Conservation (phyloP, 805 yeast genomes). For the Hanseniaspora taiwanica region DNA sequence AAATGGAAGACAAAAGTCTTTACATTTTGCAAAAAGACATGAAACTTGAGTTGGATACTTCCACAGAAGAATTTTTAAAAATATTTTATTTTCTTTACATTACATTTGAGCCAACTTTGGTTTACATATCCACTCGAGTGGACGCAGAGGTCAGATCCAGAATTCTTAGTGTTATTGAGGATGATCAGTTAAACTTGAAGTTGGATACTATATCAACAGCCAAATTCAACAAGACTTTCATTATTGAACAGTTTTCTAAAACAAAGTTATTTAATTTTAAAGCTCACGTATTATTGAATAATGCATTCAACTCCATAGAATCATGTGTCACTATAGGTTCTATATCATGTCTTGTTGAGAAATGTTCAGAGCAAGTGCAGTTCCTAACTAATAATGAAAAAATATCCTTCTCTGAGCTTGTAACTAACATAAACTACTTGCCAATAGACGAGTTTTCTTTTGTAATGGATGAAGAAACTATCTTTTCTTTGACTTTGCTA, state of each 20-base stretch:
- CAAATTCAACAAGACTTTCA: background rate
- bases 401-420: background rate
- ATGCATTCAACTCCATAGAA: background rate
- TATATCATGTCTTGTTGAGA: background rate
- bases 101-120: background rate
- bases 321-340: background rate
- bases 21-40: constrained; percentile 1
- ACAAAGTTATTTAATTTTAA: background rate
- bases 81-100: background rate
- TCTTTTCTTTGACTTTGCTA: constrained; percentile 15
- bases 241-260: background rate
- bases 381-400: background rate
- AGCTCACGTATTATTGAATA: background rate
- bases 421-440: background rate
- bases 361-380: background rate
- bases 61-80: background rate
- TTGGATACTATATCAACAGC: background rate
- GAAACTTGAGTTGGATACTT: background rate
- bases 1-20: background rate
- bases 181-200: background rate
- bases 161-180: background rate
- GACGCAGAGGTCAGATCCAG: background rate
- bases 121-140: constrained; percentile 1
- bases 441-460: constrained; percentile 1
- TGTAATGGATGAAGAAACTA: constrained; percentile 15